Percentiles rank a stretch among this genome's conserved stretches.
Conservation (phyloP, 1,139 yeast genomes). For the Hansenula lynferdii region DNA sequence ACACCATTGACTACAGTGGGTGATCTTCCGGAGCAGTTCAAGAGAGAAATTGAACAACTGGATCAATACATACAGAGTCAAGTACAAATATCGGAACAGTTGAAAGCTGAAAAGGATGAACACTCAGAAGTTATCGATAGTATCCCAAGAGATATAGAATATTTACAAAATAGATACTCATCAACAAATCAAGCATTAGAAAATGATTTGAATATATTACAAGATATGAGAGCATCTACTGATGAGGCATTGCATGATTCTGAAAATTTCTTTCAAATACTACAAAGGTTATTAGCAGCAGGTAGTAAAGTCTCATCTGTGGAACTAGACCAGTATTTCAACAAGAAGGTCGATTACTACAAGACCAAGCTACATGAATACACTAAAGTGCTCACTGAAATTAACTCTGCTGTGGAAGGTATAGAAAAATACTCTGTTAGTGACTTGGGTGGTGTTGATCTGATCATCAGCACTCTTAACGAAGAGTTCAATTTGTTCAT, state of each 20-base stretch:
- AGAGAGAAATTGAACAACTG: slow-evolving; percentile 74
- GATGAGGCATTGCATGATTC: slow-evolving; percentile 49
- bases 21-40: slow-evolving; percentile 72
- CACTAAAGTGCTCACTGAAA: slow-evolving; percentile 57
- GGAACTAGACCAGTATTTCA: slow-evolving; percentile 52
- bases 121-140: slow-evolving; percentile 72
- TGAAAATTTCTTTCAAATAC: slow-evolving; percentile 59
- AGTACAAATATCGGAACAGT: slow-evolving; percentile 74
- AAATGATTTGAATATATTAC: slow-evolving; percentile 51
- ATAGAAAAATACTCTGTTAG: slow-evolving; percentile 50
- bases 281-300: slow-evolving; percentile 62
- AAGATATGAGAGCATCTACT: slow-evolving; percentile 34
- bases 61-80: slow-evolving; percentile 84
- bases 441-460: slow-evolving; percentile 48
- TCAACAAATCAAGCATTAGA: slow-evolving; percentile 65
- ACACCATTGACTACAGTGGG: slow-evolving; percentile 86
- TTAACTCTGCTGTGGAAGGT: slow-evolving; percentile 73
- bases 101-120: slow-evolving; percentile 56
- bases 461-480: slow-evolving; percentile 61
- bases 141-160: slow-evolving; percentile 81
- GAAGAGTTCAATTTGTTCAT: slow-evolving; percentile 83
- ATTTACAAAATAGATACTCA: slow-evolving; percentile 56
- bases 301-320: slow-evolving; percentile 58
- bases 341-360: slow-evolving; percentile 45
- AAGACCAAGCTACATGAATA: slow-evolving; percentile 61